Evolutionary conservation across 176 grass and related monocot genomes (phyloP).

Genomic region (Aechmea fasciata): DNA sequence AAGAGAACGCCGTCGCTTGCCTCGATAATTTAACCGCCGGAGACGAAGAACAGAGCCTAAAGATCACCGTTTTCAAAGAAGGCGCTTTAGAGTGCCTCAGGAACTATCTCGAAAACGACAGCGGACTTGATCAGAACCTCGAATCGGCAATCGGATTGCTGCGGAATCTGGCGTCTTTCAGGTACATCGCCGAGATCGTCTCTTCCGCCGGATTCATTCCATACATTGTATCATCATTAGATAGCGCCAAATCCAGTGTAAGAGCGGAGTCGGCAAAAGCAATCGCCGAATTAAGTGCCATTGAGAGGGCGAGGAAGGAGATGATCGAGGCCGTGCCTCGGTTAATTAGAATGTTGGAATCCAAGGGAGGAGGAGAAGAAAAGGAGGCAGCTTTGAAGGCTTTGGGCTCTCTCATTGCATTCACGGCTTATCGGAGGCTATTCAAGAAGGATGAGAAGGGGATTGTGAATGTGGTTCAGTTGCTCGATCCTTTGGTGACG

Average conservation of each 20-base stretch:
- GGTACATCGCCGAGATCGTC: conserved; percentile 68
- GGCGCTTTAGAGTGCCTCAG: conserved; percentile 58
- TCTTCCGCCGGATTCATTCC: conserved; percentile 28
- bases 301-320: conserved; percentile 33
- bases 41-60: conserved; percentile 47
- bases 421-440: conserved; percentile 34
- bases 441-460: conserved; percentile 64
- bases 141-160: conserved; percentile 61
- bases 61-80: conserved; percentile 66
- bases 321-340: conserved; percentile 30
- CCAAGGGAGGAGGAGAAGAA: conserved; percentile 27
- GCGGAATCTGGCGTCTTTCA: conserved; percentile 57
- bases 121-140: conserved; percentile 30
- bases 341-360: conserved; percentile 68
- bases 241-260: conserved; percentile 22
- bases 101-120: conserved; percentile 45
- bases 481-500: conserved; percentile 40
- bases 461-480: conserved; percentile 55
- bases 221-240: conserved; percentile 37
- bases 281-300: conserved; percentile 43
- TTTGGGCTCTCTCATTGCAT: conserved; percentile 33
- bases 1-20: conserved; percentile 55
- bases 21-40: conserved; percentile 57
- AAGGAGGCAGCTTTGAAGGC: conserved; percentile 47
- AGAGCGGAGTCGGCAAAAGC: conserved; percentile 49